A percentile compares a stretch with the other conserved stretches of the same genome.
Conservation (phyloP, 2,329 filamentous ascomycete species). For the Hortaea werneckii region DNA sequence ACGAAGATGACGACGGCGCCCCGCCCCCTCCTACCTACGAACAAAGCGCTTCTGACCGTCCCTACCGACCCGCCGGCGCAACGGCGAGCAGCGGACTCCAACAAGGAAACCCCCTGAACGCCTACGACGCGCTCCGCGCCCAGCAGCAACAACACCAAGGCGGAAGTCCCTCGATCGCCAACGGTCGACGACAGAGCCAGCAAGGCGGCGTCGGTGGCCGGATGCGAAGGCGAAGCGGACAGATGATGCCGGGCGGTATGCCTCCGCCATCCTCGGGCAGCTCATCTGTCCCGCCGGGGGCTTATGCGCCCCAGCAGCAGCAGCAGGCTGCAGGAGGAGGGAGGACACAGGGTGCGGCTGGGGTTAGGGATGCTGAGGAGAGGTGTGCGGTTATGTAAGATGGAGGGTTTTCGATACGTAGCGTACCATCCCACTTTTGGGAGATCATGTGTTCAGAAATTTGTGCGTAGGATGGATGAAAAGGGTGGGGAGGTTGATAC, state of each 20-base stretch:
- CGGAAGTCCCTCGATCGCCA: conserved; percentile 9
- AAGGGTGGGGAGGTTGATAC: neutral
- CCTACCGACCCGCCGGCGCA: conserved; percentile 33
- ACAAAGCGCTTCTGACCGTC: conserved; percentile 48
- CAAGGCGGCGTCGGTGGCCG: conserved; percentile 5
- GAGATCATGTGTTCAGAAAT: too few relatives aligned
- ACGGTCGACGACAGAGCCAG: conserved; percentile 5
- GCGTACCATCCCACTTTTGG: too few relatives aligned
- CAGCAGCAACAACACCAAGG: conserved; percentile 17
- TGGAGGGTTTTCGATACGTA: neutral
- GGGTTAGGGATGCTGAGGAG: conserved; percentile 24
- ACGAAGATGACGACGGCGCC: conserved; percentile 32
- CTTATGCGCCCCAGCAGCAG: conserved; percentile 1
- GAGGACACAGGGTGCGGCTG: conserved; percentile 12
- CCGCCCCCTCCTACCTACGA: conserved; percentile 57
- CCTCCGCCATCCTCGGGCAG: conserved; percentile 1
- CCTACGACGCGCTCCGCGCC: conserved; percentile 22
- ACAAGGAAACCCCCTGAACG: conserved; percentile 25
- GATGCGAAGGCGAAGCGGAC: conserved; percentile 12
- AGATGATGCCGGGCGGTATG: conserved; percentile 3
- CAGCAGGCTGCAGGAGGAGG: conserved; percentile 7
- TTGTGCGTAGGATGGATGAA: neutral
- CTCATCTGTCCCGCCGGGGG: neutral
- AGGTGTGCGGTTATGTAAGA: conserved; percentile 40
- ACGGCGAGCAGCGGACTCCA: conserved; percentile 13